Evolutionary conservation across 768 basidiomycete species (phyloP).

Genomic region (Macrolepiota albuminosa): DNA sequence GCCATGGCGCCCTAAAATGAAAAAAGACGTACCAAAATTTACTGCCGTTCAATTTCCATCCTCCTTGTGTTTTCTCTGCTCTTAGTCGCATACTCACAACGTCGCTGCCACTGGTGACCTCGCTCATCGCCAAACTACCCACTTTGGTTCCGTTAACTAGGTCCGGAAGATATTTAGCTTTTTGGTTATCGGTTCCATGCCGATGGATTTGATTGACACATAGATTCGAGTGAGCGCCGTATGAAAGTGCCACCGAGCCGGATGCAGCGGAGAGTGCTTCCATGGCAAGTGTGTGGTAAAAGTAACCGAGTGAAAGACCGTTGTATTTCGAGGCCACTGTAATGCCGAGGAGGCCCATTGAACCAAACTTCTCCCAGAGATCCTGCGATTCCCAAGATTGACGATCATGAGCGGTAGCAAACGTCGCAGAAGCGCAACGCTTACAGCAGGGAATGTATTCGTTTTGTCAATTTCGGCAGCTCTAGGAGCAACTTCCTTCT

Average conservation of each 20-base stretch:
- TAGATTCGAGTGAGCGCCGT: conserved; percentile 89
- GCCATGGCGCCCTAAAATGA: neutral
- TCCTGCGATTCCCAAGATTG: conserved; percentile 41
- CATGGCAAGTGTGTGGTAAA: conserved; percentile 90
- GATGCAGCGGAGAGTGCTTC: conserved; percentile 89
- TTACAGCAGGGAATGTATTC: conserved; percentile 75
- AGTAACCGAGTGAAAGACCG: conserved; percentile 81
- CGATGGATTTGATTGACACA: conserved; percentile 84
- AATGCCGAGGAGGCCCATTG: conserved; percentile 88
- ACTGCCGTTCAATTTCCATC: conserved; percentile 81
- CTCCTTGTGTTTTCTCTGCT: conserved; percentile 72
- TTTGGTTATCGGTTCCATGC: conserved; percentile 81
- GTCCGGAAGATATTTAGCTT: conserved; percentile 77
- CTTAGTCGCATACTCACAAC: conserved; percentile 91
- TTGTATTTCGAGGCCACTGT: conserved; percentile 79
- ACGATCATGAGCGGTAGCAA: conserved; percentile 1
- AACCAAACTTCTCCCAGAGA: conserved; percentile 84
- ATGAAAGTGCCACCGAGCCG: conserved; percentile 88
- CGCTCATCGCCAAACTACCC: conserved; percentile 93
- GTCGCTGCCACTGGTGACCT: conserved; percentile 88
- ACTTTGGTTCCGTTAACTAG: conserved; percentile 78
- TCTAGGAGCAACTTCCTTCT: conserved; percentile 79
- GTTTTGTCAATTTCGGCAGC: conserved; percentile 84
- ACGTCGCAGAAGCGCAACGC: conserved; percentile 14
- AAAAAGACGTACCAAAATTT: conserved; percentile 76